Conservation (phyloP, 2,329 filamentous ascomycete species). For the Clarireedia monteithiana region DNA sequence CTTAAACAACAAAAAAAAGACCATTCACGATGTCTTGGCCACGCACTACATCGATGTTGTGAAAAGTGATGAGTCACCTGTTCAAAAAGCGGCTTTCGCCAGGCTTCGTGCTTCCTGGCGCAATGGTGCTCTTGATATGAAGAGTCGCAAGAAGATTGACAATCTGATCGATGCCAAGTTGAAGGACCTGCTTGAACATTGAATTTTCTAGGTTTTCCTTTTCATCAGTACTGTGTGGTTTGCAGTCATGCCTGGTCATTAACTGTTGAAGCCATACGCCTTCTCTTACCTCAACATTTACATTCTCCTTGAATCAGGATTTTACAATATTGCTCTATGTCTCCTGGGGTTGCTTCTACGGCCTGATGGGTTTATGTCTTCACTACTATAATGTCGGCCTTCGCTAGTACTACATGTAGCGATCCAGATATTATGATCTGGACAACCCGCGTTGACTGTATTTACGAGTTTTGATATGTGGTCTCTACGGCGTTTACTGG, state of each 20-base stretch:
- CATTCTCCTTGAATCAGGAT: neutral
- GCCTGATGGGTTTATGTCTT: neutral
- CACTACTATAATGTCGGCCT: conserved; percentile 3
- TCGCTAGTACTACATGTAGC: conserved; percentile 6
- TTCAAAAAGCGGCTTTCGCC: conserved; percentile 39
- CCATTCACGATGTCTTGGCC: conserved; percentile 45
- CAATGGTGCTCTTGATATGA: conserved; percentile 45
- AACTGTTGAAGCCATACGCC: neutral
- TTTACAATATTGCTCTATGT: neutral
- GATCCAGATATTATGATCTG: conserved; percentile 12
- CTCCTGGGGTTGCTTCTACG: conserved; percentile 1
- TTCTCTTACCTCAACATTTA: neutral
- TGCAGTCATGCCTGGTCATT: conserved; percentile 4
- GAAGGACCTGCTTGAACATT: conserved; percentile 42
- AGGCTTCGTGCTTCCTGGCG: conserved; percentile 45
- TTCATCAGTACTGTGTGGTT: conserved; percentile 1
- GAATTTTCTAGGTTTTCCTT: conserved; percentile 2
- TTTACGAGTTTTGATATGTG: conserved; percentile 25
- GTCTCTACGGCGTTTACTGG: conserved; percentile 27
- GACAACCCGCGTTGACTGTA: conserved; percentile 24
- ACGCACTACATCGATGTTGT: conserved; percentile 48
- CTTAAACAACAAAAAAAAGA: conserved; percentile 39
- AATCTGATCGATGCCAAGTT: conserved; percentile 43
- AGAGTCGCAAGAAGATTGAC: conserved; percentile 48
- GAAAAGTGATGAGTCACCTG: conserved; percentile 35